These are phyloP conservation scores for Penicillium aurantiogriseum DNA, from an alignment of 2,329 filamentous ascomycete species.

Conservation along the genomic window DNA sequence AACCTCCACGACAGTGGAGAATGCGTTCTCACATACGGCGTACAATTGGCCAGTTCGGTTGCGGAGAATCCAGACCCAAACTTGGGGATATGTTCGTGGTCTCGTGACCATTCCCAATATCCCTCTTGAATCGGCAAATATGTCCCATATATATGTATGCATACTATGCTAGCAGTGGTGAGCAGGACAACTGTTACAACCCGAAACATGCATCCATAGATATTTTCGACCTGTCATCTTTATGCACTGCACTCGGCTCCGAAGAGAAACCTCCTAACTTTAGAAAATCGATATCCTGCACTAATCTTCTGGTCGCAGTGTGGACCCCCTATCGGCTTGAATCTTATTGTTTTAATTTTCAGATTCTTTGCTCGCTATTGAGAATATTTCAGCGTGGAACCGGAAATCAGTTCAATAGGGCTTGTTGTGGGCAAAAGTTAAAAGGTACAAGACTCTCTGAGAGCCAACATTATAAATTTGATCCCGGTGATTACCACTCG, in stretches of 20 bases:
- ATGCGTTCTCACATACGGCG: neutral
- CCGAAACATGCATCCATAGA: neutral
- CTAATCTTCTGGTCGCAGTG: conserved; percentile 11
- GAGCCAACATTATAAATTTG: conserved; percentile 2
- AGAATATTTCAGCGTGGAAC: conserved; percentile 14
- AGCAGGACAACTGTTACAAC: neutral
- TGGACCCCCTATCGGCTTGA: conserved; percentile 8
- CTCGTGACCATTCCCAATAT: neutral
- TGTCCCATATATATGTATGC: no score
- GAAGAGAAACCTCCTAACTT: conserved; percentile 1
- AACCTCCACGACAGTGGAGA: neutral
- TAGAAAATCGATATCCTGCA: neutral
- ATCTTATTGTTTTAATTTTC: conserved; percentile 8
- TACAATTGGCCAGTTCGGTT: neutral
- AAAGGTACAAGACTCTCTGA: conserved; percentile 9
- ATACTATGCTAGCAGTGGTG: neutral
- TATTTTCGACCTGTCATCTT: neutral
- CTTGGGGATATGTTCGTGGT: neutral
- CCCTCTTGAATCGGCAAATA: neutral
- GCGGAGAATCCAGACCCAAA: conserved; percentile 1
- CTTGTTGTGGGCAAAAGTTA: conserved; percentile 5
- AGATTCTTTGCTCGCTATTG: conserved; percentile 6
- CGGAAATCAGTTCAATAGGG: conserved; percentile 18
- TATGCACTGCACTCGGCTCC: neutral
- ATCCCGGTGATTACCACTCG: conserved; percentile 6